Evolutionary conservation across 1,284 basidiomycete genomes (phyloP).

Genomic region (Fomes fomentarius): DNA sequence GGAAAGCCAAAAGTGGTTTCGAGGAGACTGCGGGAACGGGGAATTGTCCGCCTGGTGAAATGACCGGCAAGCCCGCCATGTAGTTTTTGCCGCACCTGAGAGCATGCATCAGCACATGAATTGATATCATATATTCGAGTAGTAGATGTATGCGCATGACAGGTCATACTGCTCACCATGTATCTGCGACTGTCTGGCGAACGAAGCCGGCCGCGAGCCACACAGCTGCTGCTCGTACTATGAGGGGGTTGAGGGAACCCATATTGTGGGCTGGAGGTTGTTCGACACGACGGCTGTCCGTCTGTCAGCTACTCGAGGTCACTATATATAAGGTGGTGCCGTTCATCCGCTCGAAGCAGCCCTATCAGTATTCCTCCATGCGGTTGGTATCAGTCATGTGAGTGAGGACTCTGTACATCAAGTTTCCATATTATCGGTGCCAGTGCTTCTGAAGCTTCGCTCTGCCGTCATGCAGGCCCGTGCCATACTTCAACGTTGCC

Average conservation of each 20-base stretch:
- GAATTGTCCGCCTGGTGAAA: slow-evolving; percentile 66
- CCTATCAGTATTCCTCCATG: not conserved
- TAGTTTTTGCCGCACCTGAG: slow-evolving; percentile 72
- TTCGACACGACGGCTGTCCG: not conserved
- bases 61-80: slow-evolving; percentile 50
- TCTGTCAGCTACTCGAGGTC: not conserved
- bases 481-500: too few species aligned
- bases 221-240: not conserved
- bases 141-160: not conserved
- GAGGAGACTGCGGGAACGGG: slow-evolving; percentile 49
- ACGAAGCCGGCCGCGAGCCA: not conserved
- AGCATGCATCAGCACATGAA: not conserved
- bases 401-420: not conserved
- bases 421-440: too few species aligned
- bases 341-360: slow-evolving; percentile 1
- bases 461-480: too few species aligned
- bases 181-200: not conserved
- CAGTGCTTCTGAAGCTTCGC: too few species aligned
- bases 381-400: slow-evolving; percentile 3
- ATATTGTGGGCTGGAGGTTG: not conserved
- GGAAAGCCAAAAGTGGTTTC: slow-evolving; percentile 63
- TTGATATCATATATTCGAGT: not conserved
- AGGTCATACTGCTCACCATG: not conserved
- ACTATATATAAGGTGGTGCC: not conserved
- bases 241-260: not conserved